Base-by-base conservation (phyloP, 805 yeast genomes). In the Metschnikowia aberdeeniae region DNA sequence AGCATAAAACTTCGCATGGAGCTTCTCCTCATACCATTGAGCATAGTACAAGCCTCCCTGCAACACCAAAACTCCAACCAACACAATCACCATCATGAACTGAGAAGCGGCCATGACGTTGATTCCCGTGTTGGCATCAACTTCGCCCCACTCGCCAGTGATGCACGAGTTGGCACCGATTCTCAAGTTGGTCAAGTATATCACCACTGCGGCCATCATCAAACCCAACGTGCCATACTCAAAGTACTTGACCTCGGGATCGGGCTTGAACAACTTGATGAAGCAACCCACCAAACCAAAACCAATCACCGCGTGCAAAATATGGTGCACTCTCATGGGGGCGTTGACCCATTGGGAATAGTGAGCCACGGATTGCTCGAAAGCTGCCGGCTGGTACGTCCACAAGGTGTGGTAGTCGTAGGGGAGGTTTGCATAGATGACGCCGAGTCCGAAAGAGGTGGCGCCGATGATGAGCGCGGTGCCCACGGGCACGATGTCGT, bases 41-140 rank as follows among this genome's bases (percentile, higher is more conserved):
- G 96, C 96, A 68, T 86, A 92, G 78, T 86, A 88, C 59, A 92
- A 76, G 31, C 97, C 97, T 43, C 79, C 82, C 70, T 93, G 98
- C 55, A 93, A 76, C 8, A 86, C 73, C 35, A 89, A 67, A n/a
- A 89, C 86, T 53, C 97, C 97, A 19, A 80, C 60, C 42, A 90
- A 70, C 13, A 86, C 72, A 43, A 88, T 63, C 7, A 86, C 79
- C 54, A 87, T 73, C 73, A 92, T 83, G 32, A 84, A 76, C 66
- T 84, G 84, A 26, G 93, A 82, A 5, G 98, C 97, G 34, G 93
- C 97, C 59, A 93, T 79, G 33, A 93, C 96, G 53, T 87, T 88
- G 58, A 92, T 67, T 27, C 98, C 98, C 19, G 95, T 87, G 49
- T 75, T 74, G 62, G 78, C 81, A 58, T 86, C 87, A 41, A 93